phyloP scores from a whole-genome alignment of 2,329 filamentous ascomycete genomes.

The Sclerotinia trifoliorum region DNA sequence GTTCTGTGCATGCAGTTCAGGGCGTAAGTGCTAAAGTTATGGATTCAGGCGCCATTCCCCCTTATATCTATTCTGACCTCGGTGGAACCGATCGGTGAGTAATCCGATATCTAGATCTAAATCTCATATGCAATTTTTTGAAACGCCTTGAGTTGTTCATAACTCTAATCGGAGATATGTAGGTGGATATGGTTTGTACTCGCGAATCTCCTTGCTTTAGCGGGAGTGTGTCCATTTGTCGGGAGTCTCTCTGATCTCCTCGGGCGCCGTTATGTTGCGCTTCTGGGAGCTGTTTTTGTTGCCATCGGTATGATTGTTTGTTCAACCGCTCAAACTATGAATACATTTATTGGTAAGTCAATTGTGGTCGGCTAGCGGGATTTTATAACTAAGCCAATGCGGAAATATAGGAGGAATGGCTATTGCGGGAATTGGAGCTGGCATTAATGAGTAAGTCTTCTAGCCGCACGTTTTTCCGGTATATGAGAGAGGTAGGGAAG shows the following conservation, averaged over 20 bases:
- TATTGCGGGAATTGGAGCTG: slow-evolving; percentile 63
- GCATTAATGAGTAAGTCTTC: slow-evolving; percentile 56
- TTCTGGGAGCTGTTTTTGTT: slow-evolving; percentile 53
- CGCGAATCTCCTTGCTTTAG: slow-evolving; percentile 55
- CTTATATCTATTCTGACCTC: slow-evolving; percentile 57
- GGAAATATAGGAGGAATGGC: slow-evolving; percentile 46
- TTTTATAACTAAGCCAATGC: background rate
- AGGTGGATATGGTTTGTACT: slow-evolving; percentile 42
- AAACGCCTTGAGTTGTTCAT: background rate
- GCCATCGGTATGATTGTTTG: slow-evolving; percentile 60
- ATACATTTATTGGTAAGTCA: slow-evolving; percentile 56
- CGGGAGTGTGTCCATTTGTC: slow-evolving; percentile 61
- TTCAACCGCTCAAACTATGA: slow-evolving; percentile 58
- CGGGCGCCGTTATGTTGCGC: slow-evolving; percentile 58
- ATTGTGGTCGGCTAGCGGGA: fast-evolving
- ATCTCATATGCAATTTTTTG: background rate
- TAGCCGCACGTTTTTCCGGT: fast-evolving
- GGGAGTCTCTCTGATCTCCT: slow-evolving; percentile 64
- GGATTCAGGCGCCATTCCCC: slow-evolving; percentile 47
- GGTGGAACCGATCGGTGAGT: slow-evolving; percentile 48
- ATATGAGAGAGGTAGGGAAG: background rate
- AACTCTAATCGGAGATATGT: background rate
- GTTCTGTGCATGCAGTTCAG: background rate
- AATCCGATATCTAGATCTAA: background rate
- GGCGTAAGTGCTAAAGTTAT: slow-evolving; percentile 4